Conservation (phyloP, 768 basidiomycete genomes). For the Macrolepiota albuminosa region DNA sequence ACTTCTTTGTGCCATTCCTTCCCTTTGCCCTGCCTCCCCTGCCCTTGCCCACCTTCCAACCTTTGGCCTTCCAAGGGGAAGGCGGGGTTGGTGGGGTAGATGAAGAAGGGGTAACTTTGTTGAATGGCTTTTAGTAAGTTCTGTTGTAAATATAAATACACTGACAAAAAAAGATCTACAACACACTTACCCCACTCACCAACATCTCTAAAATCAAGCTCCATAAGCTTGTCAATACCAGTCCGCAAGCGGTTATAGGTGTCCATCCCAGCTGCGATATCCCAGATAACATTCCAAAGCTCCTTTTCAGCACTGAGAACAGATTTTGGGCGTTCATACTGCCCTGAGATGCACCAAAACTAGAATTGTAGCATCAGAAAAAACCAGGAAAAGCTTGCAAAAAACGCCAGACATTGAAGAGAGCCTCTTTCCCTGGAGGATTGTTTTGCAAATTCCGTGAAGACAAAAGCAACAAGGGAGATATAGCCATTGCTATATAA, state of each 20-base stretch:
- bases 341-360: background rate
- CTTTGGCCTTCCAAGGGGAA: too few relatives aligned
- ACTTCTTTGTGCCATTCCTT: background rate
- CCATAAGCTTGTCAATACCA: background rate
- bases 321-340: background rate
- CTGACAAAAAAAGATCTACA: background rate
- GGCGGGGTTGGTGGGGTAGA: too few relatives aligned
- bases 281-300: background rate
- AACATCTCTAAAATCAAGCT: background rate
- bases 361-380: background rate
- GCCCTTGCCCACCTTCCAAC: too few relatives aligned
- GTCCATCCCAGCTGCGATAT: background rate
- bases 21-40: too few relatives aligned
- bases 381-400: too few relatives aligned
- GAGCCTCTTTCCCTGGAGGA: background rate
- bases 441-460: background rate
- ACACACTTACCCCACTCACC: background rate
- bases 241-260: background rate
- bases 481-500: background rate
- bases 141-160: background rate
- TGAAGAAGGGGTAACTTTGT: background rate
- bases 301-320: background rate
- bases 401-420: background rate
- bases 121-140: background rate
- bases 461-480: background rate